Evolutionary conservation across 352 stramenopile genomes (phyloP).

Genomic region (Pythium aristosporum): DNA sequence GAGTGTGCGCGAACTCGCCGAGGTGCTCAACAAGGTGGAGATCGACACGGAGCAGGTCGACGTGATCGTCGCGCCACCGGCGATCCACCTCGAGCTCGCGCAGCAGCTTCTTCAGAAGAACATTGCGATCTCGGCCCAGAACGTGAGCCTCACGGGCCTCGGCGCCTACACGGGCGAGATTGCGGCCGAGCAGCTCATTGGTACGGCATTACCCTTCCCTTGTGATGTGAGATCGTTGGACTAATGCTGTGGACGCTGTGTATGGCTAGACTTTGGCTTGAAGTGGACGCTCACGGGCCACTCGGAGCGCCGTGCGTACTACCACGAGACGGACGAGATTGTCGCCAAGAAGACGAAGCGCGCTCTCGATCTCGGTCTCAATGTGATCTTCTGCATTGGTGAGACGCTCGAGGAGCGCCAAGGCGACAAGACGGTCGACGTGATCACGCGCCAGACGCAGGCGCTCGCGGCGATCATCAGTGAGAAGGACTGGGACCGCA

Average conservation of each 20-base stretch:
- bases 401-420: slow-evolving; percentile 93
- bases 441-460: slow-evolving; percentile 95
- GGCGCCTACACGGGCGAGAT: slow-evolving; percentile 93
- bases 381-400: slow-evolving; percentile 97
- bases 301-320: slow-evolving; percentile 91
- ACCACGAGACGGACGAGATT: slow-evolving; percentile 90
- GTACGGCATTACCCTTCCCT: slow-evolving; percentile 28
- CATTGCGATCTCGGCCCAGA: slow-evolving; percentile 64
- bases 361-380: slow-evolving; percentile 86
- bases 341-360: slow-evolving; percentile 94
- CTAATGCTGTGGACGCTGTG: slow-evolving; percentile 53
- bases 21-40: slow-evolving; percentile 79
- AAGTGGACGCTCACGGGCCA: slow-evolving; percentile 89
- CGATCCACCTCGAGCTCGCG: slow-evolving; percentile 52
- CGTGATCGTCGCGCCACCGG: slow-evolving; percentile 67
- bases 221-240: slow-evolving; percentile 30
- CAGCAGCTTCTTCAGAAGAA: slow-evolving; percentile 51
- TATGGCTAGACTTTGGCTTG: slow-evolving; percentile 68
- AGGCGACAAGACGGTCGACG: slow-evolving; percentile 86
- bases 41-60: slow-evolving; percentile 65
- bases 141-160: slow-evolving; percentile 70
- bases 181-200: slow-evolving; percentile 86
- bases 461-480: slow-evolving; percentile 85
- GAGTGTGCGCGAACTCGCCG: slow-evolving; percentile 78
- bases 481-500: slow-evolving; percentile 70